phyloP scores from a whole-genome alignment of 2,329 filamentous ascomycete genomes.

The Fusarium tjaetaba region DNA sequence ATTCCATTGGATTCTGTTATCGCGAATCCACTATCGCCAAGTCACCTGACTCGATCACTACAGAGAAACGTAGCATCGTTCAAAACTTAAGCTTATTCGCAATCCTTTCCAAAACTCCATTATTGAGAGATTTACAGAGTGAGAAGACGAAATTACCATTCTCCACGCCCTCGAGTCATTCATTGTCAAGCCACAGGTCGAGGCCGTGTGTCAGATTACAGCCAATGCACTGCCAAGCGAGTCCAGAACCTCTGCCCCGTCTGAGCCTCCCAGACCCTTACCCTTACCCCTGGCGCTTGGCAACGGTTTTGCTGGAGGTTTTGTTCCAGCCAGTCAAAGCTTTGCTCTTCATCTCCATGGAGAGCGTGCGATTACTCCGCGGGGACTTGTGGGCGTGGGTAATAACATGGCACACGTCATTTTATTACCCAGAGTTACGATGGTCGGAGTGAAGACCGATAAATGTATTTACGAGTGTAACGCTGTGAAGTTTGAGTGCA shows the following conservation, averaged over 20 bases:
- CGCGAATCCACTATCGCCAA: not conserved
- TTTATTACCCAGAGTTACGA: not conserved
- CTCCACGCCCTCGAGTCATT: not conserved
- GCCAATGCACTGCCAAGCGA: conserved; percentile 15
- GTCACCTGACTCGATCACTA: not conserved
- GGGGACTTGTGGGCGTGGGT: not conserved
- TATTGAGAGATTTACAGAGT: too few species aligned
- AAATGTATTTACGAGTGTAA: not conserved
- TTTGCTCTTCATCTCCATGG: not conserved
- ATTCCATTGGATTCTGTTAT: not conserved
- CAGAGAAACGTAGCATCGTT: not conserved
- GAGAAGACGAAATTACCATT: not conserved
- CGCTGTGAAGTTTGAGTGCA: not conserved
- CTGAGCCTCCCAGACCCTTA: not conserved
- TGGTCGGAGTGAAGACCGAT: not conserved
- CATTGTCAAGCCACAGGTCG: not conserved
- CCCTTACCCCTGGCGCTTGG: conserved; percentile 4
- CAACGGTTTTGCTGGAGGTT: conserved; percentile 8
- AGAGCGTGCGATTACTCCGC: not conserved
- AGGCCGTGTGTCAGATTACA: not conserved
- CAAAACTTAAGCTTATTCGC: not conserved
- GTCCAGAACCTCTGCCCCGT: conserved; percentile 7
- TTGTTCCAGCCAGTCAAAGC: not conserved
- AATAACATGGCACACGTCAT: not conserved
- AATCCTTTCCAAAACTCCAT: not conserved